Evolutionary conservation across 176 grass and related monocot genomes (phyloP).

Genomic region (Oryza australiensis): DNA sequence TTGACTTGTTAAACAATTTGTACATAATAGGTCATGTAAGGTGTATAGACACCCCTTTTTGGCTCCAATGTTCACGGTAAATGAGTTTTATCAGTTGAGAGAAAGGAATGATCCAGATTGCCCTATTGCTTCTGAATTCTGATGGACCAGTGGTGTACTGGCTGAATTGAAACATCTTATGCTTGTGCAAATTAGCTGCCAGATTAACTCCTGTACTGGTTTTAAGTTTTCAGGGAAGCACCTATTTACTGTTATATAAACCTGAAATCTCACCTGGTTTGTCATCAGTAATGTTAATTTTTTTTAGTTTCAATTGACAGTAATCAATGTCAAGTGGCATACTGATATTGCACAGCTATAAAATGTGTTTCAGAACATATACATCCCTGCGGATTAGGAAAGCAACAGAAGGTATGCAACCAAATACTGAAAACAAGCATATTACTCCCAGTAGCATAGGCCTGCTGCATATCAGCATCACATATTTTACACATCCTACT

Average conservation of each 20-base stretch:
- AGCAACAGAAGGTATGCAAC: not conserved
- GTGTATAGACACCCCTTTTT: slow-evolving; percentile 31
- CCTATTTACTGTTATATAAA: not conserved
- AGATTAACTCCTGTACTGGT: not conserved
- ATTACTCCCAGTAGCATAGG: slow-evolving; percentile 4
- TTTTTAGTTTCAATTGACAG: not conserved
- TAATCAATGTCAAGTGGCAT: not conserved
- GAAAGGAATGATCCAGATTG: slow-evolving; percentile 1
- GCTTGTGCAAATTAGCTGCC: not conserved
- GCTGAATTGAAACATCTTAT: not conserved
- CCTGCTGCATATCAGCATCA: slow-evolving; percentile 9
- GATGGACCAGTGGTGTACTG: slow-evolving; percentile 3
- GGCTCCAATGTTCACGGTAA: not conserved
- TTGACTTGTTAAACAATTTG: slow-evolving; percentile 22
- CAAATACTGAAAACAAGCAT: slow-evolving; percentile 22
- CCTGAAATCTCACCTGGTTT: not conserved
- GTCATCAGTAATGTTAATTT: not conserved
- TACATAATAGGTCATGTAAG: slow-evolving; percentile 46
- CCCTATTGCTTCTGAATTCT: slow-evolving; percentile 1
- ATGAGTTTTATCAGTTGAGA: not conserved
- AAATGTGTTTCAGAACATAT: not conserved
- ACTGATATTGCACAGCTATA: slow-evolving; percentile 14
- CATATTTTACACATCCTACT: not conserved
- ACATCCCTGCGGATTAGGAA: not conserved
- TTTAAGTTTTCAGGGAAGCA: not conserved